Base-by-base conservation (phyloP, 2,329 filamentous ascomycete genomes). In the Colletotrichum zoysiae region DNA sequence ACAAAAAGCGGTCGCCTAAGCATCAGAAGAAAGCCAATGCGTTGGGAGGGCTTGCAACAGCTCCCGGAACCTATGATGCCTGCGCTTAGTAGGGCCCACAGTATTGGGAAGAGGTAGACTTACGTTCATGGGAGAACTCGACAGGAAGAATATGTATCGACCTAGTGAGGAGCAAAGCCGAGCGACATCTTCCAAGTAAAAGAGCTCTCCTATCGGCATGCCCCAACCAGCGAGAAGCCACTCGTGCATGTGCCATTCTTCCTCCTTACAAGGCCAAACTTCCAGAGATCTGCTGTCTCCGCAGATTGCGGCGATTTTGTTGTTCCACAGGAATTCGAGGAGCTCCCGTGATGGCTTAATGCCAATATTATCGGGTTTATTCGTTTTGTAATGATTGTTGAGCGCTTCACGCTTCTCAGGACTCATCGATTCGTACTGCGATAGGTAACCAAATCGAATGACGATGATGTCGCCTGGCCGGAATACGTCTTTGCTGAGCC, bases 131-230 rank as follows among this genome's bases (percentile, higher is more conserved):
- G 74, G 71, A 23, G 68, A 67, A 33, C 69, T 74, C 11, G 70
- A 63, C n/a, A 75, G 23, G 44, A 76, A 76, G 35, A 76, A 75
- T 4, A 51, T 62, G 20, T 64, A 76, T 44, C 70, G 50, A 30
- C 55, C 30, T 18, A 59, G 40, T 33, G n/a, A 35, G 8, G 42
- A 50, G 62, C 73, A 75, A 14, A 55, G 30, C 35, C 50, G 53
- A 23, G 65, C 35, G 18, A 76, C 55, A 42, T 69, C 59, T 59
- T 76, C 73, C 14, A 76, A 56, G 30, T 76, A 70, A 57, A 72
- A 76, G 9, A 75, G 66, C 62, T 76, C 75, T 20, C 75, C 75
- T 33, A 76, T 76, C 11, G 75, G 74, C 70, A 74, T 74, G 8
- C 75, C 74, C 73, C 74, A 76, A 9, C 74, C 72, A 6, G 72